phyloP scores from a whole-genome alignment of 148 eudicot genomes.

The Cornus kousa region DNA sequence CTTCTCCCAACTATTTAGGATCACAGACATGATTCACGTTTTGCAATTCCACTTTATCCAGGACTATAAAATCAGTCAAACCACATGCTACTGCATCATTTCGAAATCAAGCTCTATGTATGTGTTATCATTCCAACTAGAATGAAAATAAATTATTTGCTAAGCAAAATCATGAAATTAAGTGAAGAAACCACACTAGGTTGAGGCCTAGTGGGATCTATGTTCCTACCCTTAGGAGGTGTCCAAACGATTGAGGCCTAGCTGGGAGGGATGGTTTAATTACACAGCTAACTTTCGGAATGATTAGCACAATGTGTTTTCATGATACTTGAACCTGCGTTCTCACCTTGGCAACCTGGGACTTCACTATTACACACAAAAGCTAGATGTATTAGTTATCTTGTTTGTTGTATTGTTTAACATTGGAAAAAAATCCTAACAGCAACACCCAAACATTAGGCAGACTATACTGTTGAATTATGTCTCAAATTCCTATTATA shows the following conservation, averaged over 20 bases:
- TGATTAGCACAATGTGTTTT: not conserved
- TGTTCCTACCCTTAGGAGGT: not conserved
- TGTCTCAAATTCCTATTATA: too few species aligned
- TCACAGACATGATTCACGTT: too few species aligned
- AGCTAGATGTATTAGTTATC: too few species aligned
- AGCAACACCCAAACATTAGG: not conserved
- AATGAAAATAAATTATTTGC: not conserved
- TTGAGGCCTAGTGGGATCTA: not conserved
- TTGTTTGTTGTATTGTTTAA: not conserved
- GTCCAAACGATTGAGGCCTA: too few species aligned
- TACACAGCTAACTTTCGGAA: not conserved
- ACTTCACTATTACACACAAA: not conserved
- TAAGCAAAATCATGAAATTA: not conserved
- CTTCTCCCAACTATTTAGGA: too few species aligned
- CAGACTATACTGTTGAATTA: too few species aligned
- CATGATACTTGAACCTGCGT: not conserved
- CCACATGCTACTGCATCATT: too few species aligned
- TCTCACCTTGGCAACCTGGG: not conserved
- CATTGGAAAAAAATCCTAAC: not conserved
- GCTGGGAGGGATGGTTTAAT: not conserved
- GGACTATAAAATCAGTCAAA: too few species aligned
- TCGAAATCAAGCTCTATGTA: not conserved
- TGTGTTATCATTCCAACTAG: not conserved
- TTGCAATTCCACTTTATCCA: too few species aligned
- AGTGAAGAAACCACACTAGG: not conserved